Percentiles rank a stretch among this genome's conserved stretches.
These are phyloP conservation scores for Beauveria medogensis DNA, from an alignment of 2,329 filamentous ascomycete species.

Conservation along the genomic window DNA sequence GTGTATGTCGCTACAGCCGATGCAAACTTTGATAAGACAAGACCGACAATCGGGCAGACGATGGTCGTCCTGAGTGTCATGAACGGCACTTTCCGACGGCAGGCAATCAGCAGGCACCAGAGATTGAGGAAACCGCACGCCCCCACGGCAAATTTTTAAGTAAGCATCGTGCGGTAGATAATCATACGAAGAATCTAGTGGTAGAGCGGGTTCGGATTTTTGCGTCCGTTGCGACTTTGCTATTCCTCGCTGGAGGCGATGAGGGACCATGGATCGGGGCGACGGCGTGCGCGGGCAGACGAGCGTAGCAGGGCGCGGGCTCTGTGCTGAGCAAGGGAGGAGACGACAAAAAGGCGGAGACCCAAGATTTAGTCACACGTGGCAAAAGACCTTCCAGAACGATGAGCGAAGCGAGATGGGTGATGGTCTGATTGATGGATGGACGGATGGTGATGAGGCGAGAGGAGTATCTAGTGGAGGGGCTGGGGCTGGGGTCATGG, in stretches of 20 bases:
- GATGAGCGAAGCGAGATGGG: conserved; percentile 1
- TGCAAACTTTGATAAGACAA: not conserved
- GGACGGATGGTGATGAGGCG: not conserved
- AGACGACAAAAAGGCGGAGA: not conserved
- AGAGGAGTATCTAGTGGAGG: not conserved
- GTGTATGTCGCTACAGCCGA: not conserved
- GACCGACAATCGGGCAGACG: not conserved
- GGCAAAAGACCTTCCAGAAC: conserved; percentile 5
- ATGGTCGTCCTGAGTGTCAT: not conserved
- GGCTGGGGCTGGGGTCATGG: not conserved
- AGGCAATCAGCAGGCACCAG: not conserved
- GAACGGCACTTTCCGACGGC: not conserved
- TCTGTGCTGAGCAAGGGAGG: not conserved
- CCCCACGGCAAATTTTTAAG: not conserved
- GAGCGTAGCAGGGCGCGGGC: too few species aligned
- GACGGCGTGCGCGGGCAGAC: not conserved
- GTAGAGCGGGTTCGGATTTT: not conserved
- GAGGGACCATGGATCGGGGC: not conserved
- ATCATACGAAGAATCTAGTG: too few species aligned
- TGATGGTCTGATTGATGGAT: not conserved
- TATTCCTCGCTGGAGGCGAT: not conserved
- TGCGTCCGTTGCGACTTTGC: too few species aligned
- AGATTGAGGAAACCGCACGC: not conserved
- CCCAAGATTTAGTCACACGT: conserved; percentile 1
- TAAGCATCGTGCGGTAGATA: too few species aligned